Base-by-base conservation (phyloP, 2,329 filamentous ascomycete species). In the Beauveria pseudobassiana region DNA sequence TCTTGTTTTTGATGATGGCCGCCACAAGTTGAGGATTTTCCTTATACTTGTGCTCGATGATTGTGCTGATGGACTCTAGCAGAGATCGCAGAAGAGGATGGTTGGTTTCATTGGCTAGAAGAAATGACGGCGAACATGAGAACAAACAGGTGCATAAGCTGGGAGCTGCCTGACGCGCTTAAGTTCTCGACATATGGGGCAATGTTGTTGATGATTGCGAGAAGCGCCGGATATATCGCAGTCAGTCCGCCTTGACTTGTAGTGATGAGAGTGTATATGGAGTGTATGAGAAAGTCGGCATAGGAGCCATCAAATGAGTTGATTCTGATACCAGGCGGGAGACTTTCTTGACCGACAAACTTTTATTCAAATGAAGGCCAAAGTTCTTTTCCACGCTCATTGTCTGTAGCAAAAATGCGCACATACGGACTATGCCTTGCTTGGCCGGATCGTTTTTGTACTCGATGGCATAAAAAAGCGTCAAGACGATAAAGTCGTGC, bases 371-470 rank as follows among this genome's bases (percentile, higher is more conserved):
- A 68, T 91, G 93, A 70, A 88, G 85, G 34, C 92, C 93, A 74
- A 98, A 98, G 65, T 89, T 92, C 61, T 88, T 84, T 75, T 98
- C 95, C 2, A 96, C 92, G 69, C 93, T 98, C 70, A 99, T 78
- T 0, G 95, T 98, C 75, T 99, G 95, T 46, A 99, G 77, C 49
- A 98, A 82, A 73, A 99, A 98, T n/a, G 96, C 88, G 74, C 95
- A 97, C 92, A 98, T 97, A 61, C 95, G 85, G 28, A 98, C 91
- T 1, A 97, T 82, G 1, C 95, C 95, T 73, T 97, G 93, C 72
- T 93, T 96, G 1, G 92, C 87, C 22, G 89, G 79, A 70, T 98
- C 93, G 48, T 86, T 84, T 70, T 91, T 92, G 73, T 95, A 89
- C 71, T 96, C 92, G 52, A 96, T 85, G 5, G 93, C 91, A 72